Evolutionary conservation across 2,329 filamentous ascomycete genomes (phyloP), one percentile per base, ranked within the genome.

Genomic region (Myriangium duriaei): DNA sequence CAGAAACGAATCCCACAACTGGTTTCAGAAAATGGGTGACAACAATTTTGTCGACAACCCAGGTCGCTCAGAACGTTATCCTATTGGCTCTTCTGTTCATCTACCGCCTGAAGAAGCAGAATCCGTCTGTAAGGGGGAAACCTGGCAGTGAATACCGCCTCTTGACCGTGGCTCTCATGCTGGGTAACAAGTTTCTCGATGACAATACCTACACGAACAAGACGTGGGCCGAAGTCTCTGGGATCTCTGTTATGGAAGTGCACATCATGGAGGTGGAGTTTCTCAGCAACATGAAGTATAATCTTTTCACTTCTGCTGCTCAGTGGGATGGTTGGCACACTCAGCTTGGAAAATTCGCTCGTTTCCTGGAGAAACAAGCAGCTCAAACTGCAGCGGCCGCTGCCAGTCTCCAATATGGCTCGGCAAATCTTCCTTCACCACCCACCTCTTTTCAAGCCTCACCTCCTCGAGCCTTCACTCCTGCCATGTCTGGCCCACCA

Each of bases 201-300:
- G 91, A 98, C 59, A 98, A 96, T 58, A 96, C 91, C 0, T 98
- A 98, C 61, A 96, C 91, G 26, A 98, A 98, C 66, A 95, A 96
- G 67, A 98, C 91, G 0, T 98, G 91, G 91, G 91, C 88, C 2
- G 91, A 98, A 52, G 91, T 98, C 9, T 96, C 91, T 1, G 82
- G 83, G 31, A 94, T 98, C 44, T 78, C 83, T 1, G 88, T 96
- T 10, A 77, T 81, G 43, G 91, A 98, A 60, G 94, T 98, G 36
- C 91, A 98, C 57, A 81, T 95, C 31, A 98, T 98, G 91, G 91
- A 98, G 58, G 91, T 98, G n/a, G 91, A 98, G 58, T 98, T 98
- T 51, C 67, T 98, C 45, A 95, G 88, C 67, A 96, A 96, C 60
- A 93, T 98, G 79, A 77, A 88, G 52, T 98, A 96, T 61, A 86